Evolutionary conservation across 345 rosid species (phyloP), one percentile per base, ranked within the genome.

Genomic region (Arabidopsis suecica): DNA sequence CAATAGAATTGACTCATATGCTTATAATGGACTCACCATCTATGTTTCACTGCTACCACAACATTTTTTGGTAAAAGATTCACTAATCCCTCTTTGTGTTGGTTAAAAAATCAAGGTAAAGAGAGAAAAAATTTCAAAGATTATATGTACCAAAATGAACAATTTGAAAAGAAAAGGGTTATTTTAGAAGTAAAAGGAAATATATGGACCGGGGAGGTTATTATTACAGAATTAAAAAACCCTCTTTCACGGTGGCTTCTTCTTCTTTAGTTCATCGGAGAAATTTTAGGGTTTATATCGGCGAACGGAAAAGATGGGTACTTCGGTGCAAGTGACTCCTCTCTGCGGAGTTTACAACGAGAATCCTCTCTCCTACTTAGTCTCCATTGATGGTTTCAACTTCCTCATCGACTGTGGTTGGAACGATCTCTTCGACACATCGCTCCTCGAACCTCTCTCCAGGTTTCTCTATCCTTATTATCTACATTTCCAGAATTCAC

Each of bases 401-500:
- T 88, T 95, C 89, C 79, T 95, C 30, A 47, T 92, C 75, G 99
- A 95, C 69, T 95, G 97, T 71, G 99, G 99, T 40, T 95, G 99
- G 99, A 95, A 95, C 80, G 99, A 95, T 79, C 90, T 85, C 62
- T 95, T 95, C 63, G 97, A 92, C 44, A 76, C 91, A 25, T 86
- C 97, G 9, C 91, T 95, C 55, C 97, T 95, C 65, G 81, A 90
- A 55, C 97, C 99, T 65, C 96, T 95, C 71, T 87, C 98, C 79
- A 89, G 88, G 98, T 89, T 57, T 33, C 23, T 12, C 53, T 20
- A 33, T 16, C 18, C 1, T 61, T 34, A 3, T 18, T 22, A 16
- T 47, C 49, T 49, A 23, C 16, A 1, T 38, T 34, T 8, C 5
- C 42, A 4, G 2, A 9, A 23, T 25, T 25, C 33, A 16, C 0